Evolutionary conservation across 2,329 filamentous ascomycete genomes (phyloP), one percentile per base, ranked within the genome.

Genomic region (Ploettnerulaceae sp.): DNA sequence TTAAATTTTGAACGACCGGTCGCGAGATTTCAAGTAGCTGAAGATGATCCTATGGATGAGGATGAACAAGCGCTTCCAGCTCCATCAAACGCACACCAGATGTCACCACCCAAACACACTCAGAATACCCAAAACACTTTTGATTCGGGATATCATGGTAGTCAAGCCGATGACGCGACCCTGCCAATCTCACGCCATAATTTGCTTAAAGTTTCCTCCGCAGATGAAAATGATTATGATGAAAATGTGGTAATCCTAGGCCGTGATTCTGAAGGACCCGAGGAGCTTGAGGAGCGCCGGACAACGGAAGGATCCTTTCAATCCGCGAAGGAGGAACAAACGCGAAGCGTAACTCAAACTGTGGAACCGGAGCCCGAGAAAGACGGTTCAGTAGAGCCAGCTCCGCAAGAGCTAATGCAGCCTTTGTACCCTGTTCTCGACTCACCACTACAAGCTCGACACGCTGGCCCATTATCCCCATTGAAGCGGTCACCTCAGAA

Each of bases 121-220:
- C 61, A 69, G 15, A 61, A 57, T 18, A 29, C 51, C n/a, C 61
- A 69, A 15, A 61, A 57, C 20, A 29, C 51, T 7, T 69, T 71
- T 1, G 84, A 88, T 57, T 88, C 84, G 25, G 84, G 84, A 21
- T 88, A 87, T 58, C 80, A 86, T 67, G 84, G 82, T 36, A 84
- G 81, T 57, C 79, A 82, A 56, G 40, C 57, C 22, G 49, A 56
- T 33, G 45, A 53, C 26, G 47, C 56, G 21, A 57, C 38, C 32
- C 49, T 55, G 22, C 46, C 33, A 39, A 52, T 15, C 20, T 21
- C 26, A 7, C 35, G 17, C 28, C 35, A 43, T 20, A 31, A 29
- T 5, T 32, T 35, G 24, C 40, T 34, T 6, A 37, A 24, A 21
- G 33, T 38, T 12, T 52, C 54, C 9, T 49, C 49, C n/a, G 22